Percentiles rank a stretch among this genome's conserved stretches.
Conservation (phyloP, 2,329 filamentous ascomycete genomes). For the Colletotrichum melonis region DNA sequence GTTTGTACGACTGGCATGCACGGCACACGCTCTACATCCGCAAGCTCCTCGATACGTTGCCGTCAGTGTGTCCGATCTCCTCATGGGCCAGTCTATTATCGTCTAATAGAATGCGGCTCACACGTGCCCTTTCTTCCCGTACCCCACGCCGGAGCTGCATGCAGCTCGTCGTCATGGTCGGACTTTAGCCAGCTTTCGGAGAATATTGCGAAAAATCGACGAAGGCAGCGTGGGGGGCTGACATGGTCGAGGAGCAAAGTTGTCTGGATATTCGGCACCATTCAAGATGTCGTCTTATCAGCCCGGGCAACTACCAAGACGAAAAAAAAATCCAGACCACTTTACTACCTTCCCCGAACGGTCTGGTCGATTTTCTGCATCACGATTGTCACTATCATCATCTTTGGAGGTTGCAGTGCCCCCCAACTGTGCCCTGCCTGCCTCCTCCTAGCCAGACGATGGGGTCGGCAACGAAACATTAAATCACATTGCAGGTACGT, state of each 20-base stretch:
- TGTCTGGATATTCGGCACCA: neutral
- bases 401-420: too few relatives aligned
- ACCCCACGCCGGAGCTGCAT: constrained; percentile 1
- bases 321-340: neutral
- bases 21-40: constrained; percentile 17
- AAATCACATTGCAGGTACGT: neutral
- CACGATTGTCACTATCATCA: neutral
- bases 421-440: neutral
- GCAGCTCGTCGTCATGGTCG: constrained; percentile 4
- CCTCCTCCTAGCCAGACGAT: neutral
- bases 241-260: neutral
- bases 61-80: neutral
- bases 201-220: constrained; percentile 1
- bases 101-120: constrained; percentile 11
- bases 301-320: neutral
- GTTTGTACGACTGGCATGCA: constrained; percentile 1
- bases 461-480: neutral
- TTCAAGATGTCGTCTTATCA: neutral
- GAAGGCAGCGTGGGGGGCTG: neutral
- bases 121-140: neutral
- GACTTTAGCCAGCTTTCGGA: neutral
- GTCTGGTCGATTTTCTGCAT: neutral
- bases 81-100: neutral
- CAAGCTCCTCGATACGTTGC: neutral
- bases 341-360: neutral